phyloP scores from a whole-genome alignment of 2,329 filamentous ascomycete species.

The Paracoccidioides lutzii region DNA sequence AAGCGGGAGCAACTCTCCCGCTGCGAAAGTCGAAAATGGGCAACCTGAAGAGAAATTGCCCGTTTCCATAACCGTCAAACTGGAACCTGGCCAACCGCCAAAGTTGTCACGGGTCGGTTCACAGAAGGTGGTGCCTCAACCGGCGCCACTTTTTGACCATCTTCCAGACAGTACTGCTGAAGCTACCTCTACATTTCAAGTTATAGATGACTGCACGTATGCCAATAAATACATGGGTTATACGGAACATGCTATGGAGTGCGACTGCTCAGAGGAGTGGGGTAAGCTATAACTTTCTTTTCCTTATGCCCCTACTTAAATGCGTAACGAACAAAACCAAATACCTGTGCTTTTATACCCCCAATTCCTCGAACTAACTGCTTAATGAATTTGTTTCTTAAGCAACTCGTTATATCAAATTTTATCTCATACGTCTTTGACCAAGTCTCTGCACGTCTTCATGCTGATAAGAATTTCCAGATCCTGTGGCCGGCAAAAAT shows the following conservation, averaged over 20 bases:
- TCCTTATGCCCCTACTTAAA: neutral
- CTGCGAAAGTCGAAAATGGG: conserved; percentile 23
- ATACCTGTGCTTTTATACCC: neutral
- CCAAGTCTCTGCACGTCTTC: neutral
- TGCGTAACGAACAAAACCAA: neutral
- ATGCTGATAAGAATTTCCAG: conserved; percentile 23
- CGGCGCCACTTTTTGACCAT: conserved; percentile 56
- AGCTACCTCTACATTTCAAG: conserved; percentile 61
- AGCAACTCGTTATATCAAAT: neutral
- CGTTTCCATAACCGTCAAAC: conserved; percentile 49
- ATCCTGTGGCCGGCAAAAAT: conserved; percentile 46
- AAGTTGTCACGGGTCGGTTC: conserved; percentile 63
- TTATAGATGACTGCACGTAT: conserved; percentile 78
- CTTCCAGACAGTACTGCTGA: conserved; percentile 67
- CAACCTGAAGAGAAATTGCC: conserved; percentile 43
- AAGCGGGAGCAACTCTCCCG: conserved; percentile 14
- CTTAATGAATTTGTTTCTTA: neutral
- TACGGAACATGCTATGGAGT: conserved; percentile 87
- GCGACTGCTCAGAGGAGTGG: conserved; percentile 90
- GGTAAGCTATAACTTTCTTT: conserved; percentile 47
- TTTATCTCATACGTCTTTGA: neutral
- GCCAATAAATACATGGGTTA: conserved; percentile 82
- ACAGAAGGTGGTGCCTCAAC: conserved; percentile 52
- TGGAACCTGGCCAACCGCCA: conserved; percentile 52
- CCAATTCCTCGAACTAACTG: neutral